These are phyloP conservation scores for Solanum lycopersicoides DNA, from an alignment of 257 asterid genomes.

Conservation along the genomic window DNA sequence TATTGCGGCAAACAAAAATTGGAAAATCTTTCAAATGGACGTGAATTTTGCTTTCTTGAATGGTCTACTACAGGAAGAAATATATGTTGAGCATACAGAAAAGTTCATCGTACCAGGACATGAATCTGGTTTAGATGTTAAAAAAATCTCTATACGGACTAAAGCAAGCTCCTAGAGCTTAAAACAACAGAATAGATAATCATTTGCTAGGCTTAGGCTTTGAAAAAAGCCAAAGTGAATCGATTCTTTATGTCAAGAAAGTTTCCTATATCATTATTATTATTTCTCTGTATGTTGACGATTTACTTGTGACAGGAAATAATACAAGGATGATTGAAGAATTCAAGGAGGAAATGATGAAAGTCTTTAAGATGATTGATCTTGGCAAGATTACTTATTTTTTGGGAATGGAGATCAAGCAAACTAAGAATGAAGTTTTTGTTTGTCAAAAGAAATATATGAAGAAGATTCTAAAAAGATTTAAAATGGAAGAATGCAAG, in stretches of 20 bases:
- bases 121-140: not conserved
- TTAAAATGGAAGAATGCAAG: not conserved
- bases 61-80: not conserved
- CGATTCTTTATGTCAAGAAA: not conserved
- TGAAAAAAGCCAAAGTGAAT: too few relatives aligned
- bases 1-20: too few relatives aligned
- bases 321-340: not conserved
- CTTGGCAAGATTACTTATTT: too few relatives aligned
- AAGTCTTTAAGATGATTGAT: not conserved
- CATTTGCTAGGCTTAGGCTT: not conserved
- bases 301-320: not conserved
- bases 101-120: not conserved
- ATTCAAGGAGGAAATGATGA: not conserved
- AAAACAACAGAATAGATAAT: not conserved
- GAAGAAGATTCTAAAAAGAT: too few relatives aligned
- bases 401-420: not conserved
- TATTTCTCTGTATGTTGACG: not conserved
- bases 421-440: too few relatives aligned
- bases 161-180: not conserved
- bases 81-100: not conserved
- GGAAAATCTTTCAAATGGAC: not conserved
- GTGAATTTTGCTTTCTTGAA: too few relatives aligned
- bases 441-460: not conserved
- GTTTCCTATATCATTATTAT: not conserved
- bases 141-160: not conserved